Percentiles rank a stretch among this genome's conserved stretches.
phyloP scores from a whole-genome alignment of 164 flowering plant species.

The Litsea cubeba region DNA sequence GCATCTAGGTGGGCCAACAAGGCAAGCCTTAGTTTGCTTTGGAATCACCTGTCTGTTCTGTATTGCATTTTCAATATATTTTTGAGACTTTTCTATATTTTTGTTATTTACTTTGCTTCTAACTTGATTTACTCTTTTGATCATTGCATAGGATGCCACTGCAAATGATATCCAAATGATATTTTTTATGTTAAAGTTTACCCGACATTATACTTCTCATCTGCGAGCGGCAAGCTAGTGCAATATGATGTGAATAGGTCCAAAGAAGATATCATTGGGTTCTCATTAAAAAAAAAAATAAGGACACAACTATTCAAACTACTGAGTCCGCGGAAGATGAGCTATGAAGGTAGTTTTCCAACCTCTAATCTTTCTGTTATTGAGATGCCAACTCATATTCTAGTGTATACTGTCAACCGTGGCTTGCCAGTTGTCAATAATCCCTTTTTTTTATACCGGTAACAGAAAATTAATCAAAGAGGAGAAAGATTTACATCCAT shows the following conservation, averaged over 20 bases:
- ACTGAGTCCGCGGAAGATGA: conserved; percentile 43
- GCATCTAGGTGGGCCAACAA: no score
- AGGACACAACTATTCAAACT: conserved; percentile 23
- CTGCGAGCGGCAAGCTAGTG: conserved; percentile 53
- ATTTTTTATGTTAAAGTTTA: conserved; percentile 66
- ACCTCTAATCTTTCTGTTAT: no score
- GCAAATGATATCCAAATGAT: conserved; percentile 64
- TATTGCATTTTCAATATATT: no score
- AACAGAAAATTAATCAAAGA: no score
- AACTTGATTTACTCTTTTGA: background rate
- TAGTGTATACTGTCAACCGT: no score
- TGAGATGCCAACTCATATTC: no score
- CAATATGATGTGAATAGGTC: conserved; percentile 62
- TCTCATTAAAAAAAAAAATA: conserved; percentile 54
- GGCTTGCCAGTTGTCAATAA: no score
- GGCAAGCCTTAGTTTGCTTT: no score
- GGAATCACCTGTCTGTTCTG: no score
- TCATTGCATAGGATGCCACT: conserved; percentile 64
- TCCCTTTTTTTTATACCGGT: no score
- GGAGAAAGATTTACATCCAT: no score
- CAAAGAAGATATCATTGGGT: conserved; percentile 61
- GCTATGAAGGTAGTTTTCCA: conserved; percentile 24
- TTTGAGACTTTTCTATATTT: no score
- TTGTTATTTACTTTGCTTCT: background rate
- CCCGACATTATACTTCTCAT: conserved; percentile 77